phyloP scores from a whole-genome alignment of 2,329 filamentous ascomycete genomes.

The Huntiella moniliformis region DNA sequence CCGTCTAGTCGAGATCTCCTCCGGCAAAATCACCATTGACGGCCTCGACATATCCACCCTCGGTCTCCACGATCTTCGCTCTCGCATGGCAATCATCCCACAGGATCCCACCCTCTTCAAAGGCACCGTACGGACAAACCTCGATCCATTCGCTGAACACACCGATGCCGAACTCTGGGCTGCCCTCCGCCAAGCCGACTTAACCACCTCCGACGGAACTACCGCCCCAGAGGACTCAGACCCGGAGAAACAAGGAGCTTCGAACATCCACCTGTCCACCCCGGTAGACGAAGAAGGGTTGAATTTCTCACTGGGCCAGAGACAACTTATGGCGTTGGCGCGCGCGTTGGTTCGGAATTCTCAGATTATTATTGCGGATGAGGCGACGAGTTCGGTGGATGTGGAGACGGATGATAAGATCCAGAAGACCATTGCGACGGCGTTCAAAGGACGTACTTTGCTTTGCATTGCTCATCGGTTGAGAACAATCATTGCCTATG shows the following conservation, averaged over 20 bases:
- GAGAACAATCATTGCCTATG: conserved; percentile 83
- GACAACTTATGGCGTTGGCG: conserved; percentile 86
- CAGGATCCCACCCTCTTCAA: conserved; percentile 72
- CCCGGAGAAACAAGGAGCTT: conserved; percentile 11
- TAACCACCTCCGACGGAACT: conserved; percentile 22
- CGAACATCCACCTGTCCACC: conserved; percentile 57
- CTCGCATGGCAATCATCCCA: conserved; percentile 62
- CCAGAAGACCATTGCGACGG: conserved; percentile 68
- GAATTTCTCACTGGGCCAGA: conserved; percentile 88
- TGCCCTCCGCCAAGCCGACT: conserved; percentile 56
- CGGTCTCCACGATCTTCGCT: conserved; percentile 56
- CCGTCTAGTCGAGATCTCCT: conserved; percentile 49
- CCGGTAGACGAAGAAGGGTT: conserved; percentile 83
- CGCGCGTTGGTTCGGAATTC: conserved; percentile 73
- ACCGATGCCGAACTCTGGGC: conserved; percentile 61
- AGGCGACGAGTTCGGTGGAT: conserved; percentile 82
- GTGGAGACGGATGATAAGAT: conserved; percentile 96
- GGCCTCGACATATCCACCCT: conserved; percentile 52
- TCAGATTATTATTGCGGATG: conserved; percentile 91
- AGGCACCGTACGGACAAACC: conserved; percentile 59
- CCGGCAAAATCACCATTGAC: conserved; percentile 44
- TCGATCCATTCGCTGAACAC: conserved; percentile 67
- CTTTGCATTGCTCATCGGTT: conserved; percentile 85
- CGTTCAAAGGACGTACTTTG: conserved; percentile 71
- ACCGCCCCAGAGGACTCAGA: conserved; percentile 14